Conservation (phyloP, 2,329 filamentous ascomycete genomes). For the Paraconiothyrium sp. region DNA sequence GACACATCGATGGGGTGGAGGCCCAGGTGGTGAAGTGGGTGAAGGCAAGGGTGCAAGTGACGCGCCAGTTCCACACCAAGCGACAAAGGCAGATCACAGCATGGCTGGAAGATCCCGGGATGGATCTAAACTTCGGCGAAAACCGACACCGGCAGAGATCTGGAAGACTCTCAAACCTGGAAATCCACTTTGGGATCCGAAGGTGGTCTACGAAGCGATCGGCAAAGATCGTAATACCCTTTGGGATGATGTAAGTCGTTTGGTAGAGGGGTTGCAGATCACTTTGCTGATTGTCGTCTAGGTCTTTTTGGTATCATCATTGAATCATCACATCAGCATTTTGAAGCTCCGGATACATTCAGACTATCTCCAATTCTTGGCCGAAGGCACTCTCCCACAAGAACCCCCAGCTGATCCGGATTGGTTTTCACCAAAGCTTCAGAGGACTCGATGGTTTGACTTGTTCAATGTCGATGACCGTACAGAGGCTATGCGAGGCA, state of each 20-base stretch:
- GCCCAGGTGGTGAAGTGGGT: constrained; percentile 56
- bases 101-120: constrained; percentile 32
- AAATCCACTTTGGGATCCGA: constrained; percentile 64
- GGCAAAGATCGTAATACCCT: constrained; percentile 59
- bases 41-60: constrained; percentile 40
- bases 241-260: constrained; percentile 64
- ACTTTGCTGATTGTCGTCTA: constrained; percentile 41
- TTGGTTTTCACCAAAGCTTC: constrained; percentile 64
- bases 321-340: constrained; percentile 70
- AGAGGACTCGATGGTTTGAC: constrained; percentile 68
- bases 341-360: constrained; percentile 66
- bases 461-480: constrained; percentile 64
- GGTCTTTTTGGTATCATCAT: constrained; percentile 69
- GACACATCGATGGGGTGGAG: constrained; percentile 66
- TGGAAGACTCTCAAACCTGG: constrained; percentile 64
- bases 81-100: constrained; percentile 49
- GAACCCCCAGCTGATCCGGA: constrained; percentile 33
- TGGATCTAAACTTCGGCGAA: constrained; percentile 48
- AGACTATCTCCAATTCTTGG: constrained; percentile 65
- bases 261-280: background rate
- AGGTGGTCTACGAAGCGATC: constrained; percentile 65
- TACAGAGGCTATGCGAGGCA: constrained; percentile 63
- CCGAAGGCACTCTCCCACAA: constrained; percentile 51
- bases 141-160: constrained; percentile 57
- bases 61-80: constrained; percentile 34